Percentiles rank a stretch among this genome's conserved stretches.
phyloP scores from a whole-genome alignment of 495 filamentous ascomycete genomes.

The Hyaloscypha finlandica region DNA sequence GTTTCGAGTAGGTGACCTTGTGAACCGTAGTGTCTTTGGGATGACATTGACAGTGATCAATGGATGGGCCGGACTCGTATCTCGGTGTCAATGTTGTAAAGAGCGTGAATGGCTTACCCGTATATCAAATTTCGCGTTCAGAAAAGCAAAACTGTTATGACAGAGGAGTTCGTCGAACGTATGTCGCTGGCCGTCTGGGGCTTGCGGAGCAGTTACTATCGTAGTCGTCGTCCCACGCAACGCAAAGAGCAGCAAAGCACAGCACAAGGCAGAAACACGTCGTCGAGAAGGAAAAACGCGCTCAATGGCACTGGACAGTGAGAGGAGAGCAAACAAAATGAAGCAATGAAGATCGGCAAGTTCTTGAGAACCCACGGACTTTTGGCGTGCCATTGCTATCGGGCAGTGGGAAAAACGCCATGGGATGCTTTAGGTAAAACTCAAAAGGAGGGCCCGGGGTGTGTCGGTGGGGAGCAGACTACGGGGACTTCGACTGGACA shows the following conservation, averaged over 20 bases:
- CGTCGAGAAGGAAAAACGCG: constrained; percentile 7
- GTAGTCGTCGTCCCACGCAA: background rate
- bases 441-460: background rate
- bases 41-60: background rate
- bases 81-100: constrained; percentile 3
- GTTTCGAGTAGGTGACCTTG: constrained; percentile 4
- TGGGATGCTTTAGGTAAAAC: background rate
- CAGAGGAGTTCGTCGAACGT: constrained; percentile 9
- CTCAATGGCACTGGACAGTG: constrained; percentile 4
- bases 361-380: background rate
- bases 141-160: constrained; percentile 17
- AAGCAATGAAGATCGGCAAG: constrained; percentile 15
- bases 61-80: background rate
- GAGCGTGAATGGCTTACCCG: constrained; percentile 12
- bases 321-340: constrained; percentile 18
- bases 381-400: constrained; percentile 13
- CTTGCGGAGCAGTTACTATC: background rate
- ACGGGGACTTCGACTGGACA: background rate
- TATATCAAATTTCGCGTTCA: constrained; percentile 8
- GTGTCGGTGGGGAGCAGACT: background rate
- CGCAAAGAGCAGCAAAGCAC: background rate
- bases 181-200: constrained; percentile 4
- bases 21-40: background rate
- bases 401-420: constrained; percentile 4
- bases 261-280: constrained; percentile 4